Evolutionary conservation across 768 basidiomycete species (phyloP), one percentile per base, ranked within the genome.

Genomic region (Cyclocybe cylindracea): DNA sequence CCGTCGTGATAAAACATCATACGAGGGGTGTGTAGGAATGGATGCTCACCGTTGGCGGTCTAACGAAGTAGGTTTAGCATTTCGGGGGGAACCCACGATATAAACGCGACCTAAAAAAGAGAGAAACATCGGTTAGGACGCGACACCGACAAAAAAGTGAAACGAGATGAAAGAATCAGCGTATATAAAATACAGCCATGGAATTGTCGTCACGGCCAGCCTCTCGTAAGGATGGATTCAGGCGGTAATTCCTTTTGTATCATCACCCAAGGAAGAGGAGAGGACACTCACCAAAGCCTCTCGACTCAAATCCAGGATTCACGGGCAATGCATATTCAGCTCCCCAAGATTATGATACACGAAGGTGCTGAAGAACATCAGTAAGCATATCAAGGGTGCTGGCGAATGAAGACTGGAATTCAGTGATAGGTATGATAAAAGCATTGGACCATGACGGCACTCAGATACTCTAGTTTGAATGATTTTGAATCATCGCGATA

Each of bases 381-480:
- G 60, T 46, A 41, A 51, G 34, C 39, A 51, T 49, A 49, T 13
- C 24, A 2, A 42, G 10, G 2, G 16, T 16, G 16, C 24, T 14
- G 29, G 38, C 13, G 35, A 51, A 35, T 19, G 52, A 11, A 13
- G 47, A 7, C 48, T 43, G 29, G 49, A 60, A 53, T 66, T 89
- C 86, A 88, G 86, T 77, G 76, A 69, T 58, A 80, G 79, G 76
- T 73, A 78, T 61, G 67, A 54, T 78, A 54, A 86, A 84, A 89
- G 80, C 89, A 90, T 85, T 61, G 86, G 73, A 81, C 79, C 69
- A 32, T 60, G 56, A 55, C 53, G 70, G 77, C 84, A 70, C 89
- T 91, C 89, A 91, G 78, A 90, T 85, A 91, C 88, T 91, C 88
- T 91, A 91, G 89, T 91, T 91, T 91, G 88, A 87, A 69, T 79